Percentiles rank a stretch among this genome's conserved stretches.
Evolutionary conservation across 768 basidiomycete species (phyloP).

Genomic region (Royoungia palumana): DNA sequence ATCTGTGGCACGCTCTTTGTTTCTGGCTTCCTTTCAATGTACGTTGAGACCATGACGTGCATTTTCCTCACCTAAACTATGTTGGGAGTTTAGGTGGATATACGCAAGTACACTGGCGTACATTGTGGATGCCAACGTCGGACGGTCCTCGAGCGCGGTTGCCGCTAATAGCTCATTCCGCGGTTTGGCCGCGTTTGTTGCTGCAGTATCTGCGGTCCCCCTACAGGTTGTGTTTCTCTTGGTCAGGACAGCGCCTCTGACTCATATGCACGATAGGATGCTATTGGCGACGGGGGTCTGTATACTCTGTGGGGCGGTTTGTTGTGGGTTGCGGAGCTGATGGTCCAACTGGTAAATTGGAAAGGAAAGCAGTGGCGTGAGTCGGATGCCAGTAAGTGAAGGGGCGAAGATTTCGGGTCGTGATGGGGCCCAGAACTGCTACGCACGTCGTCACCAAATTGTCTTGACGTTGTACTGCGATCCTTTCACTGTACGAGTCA

Average conservation of each 20-base stretch:
- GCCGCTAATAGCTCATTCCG: slow-evolving; percentile 77
- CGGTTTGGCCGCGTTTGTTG: slow-evolving; percentile 63
- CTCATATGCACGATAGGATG: slow-evolving; percentile 38
- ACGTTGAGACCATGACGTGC: slow-evolving; percentile 19
- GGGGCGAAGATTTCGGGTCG: slow-evolving; percentile 12
- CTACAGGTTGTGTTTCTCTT: slow-evolving; percentile 41
- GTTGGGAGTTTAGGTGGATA: slow-evolving; percentile 40
- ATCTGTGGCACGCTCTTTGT: slow-evolving; percentile 74
- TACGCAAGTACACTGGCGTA: slow-evolving; percentile 78
- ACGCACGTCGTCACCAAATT: too few relatives aligned
- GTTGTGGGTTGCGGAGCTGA: slow-evolving; percentile 48
- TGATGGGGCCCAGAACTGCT: too few relatives aligned
- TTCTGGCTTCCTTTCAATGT: slow-evolving; percentile 74
- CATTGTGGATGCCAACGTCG: slow-evolving; percentile 83
- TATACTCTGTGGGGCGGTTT: slow-evolving; percentile 69
- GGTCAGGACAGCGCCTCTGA: not conserved
- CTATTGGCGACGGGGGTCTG: slow-evolving; percentile 79
- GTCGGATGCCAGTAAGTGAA: slow-evolving; percentile 46
- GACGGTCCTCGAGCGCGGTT: slow-evolving; percentile 72
- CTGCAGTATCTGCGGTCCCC: slow-evolving; percentile 73
- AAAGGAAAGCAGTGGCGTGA: slow-evolving; percentile 64
- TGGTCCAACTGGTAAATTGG: slow-evolving; percentile 58
- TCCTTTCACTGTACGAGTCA: too few relatives aligned
- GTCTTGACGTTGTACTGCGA: too few relatives aligned
- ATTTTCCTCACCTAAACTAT: not conserved